Evolutionary conservation across 2,329 filamentous ascomycete species (phyloP), one percentile per base, ranked within the genome.

Genomic region (Penicillium sp.): DNA sequence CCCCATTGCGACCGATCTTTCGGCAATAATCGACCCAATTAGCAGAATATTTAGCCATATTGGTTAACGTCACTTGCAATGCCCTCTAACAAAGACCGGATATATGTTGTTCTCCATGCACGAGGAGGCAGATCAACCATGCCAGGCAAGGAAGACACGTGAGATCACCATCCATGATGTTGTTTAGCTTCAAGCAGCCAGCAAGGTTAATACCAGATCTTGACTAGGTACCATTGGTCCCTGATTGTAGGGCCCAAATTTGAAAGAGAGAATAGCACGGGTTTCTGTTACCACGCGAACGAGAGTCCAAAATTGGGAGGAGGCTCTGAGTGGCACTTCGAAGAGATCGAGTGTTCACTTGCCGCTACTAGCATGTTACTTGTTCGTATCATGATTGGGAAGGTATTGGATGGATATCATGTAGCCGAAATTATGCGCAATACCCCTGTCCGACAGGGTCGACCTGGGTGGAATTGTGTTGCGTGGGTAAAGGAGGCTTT

Each of bases 401-500:
- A 78, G 60, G 64, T 77, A 45, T 60, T 57, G 39, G 62, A 76
- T 50, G 50, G 48, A 34, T 45, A 61, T 39, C 64, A 65, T 6
- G 59, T 74, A n/a, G 61, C 61, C 9, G 57, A 65, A 19, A 69
- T 72, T 38, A 62, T 78, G 40, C 52, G 58, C n/a, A 60, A 58
- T 16, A 71, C 65, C 2, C 72, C 71, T 36, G 59, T 76, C 40
- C 62, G 70, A 53, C 60, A 66, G 55, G 60, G 65, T 13, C 58
- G 67, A 27, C 53, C 60, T 13, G 69, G 67, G n/a, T 80, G 76
- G 75, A 79, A 78, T 56, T 80, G 77, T 63, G 73, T 79, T 0
- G 58, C 27, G 0, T 80, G 76, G 78, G 72, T 79, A 4, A 69
- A 72, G 55, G 76, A 80, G 60, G 76, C 76, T 4, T 59, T 79